Conservation (phyloP, 495 filamentous ascomycete genomes). For the Neurospora intermedia region DNA sequence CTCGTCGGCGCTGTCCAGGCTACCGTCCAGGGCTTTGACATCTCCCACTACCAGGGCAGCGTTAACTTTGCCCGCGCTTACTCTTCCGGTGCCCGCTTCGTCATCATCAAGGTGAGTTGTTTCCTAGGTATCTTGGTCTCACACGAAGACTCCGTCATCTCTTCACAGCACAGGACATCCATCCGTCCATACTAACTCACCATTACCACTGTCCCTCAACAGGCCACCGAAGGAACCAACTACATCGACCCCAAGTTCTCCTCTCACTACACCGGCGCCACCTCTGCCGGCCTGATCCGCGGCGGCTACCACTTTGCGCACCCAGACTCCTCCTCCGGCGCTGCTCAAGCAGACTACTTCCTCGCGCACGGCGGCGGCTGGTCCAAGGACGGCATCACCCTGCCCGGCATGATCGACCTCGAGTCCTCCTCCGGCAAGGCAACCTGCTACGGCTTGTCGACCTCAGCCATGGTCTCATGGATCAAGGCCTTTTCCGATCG, state of each 20-base stretch:
- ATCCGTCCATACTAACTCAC: neutral
- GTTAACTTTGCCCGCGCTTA: conserved; percentile 50
- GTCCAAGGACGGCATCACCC: conserved; percentile 48
- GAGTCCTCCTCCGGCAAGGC: conserved; percentile 39
- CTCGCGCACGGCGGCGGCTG: conserved; percentile 52
- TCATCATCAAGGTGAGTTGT: conserved; percentile 50
- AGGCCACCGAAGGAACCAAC: conserved; percentile 51
- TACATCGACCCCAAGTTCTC: conserved; percentile 45
- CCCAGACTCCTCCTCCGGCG: conserved; percentile 37
- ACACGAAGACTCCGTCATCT: neutral
- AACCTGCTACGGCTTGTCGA: conserved; percentile 43
- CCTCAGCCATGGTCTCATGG: conserved; percentile 48
- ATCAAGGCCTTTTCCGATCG: conserved; percentile 48
- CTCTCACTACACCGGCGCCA: conserved; percentile 44
- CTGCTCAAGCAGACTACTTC: conserved; percentile 49
- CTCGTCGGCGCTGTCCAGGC: conserved; percentile 23
- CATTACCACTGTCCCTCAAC: neutral
- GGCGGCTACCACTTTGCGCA: conserved; percentile 58
- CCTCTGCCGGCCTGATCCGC: conserved; percentile 45
- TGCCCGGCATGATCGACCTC: conserved; percentile 59
- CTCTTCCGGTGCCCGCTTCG: conserved; percentile 48
- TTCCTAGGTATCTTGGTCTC: neutral
- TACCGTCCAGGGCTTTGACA: conserved; percentile 53
- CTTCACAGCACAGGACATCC: neutral
- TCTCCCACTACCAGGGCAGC: conserved; percentile 48